Evolutionary conservation across 257 asterid species (phyloP), one percentile per base, ranked within the genome.

Genomic region (Primulina huaijiensis): DNA sequence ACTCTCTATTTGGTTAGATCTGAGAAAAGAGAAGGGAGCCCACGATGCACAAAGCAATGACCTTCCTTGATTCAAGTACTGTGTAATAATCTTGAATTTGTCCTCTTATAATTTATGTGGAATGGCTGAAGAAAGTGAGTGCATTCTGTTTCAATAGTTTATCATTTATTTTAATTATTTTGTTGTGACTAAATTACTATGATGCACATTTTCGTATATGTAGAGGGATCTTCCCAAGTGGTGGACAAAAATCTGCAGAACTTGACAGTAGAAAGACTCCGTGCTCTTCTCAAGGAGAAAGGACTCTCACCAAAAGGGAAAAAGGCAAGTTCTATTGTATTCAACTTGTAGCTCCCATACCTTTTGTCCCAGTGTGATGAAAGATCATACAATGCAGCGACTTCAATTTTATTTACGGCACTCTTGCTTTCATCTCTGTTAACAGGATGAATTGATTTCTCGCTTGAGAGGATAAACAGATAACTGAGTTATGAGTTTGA

Each of bases 301-400:
- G 92, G 95, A 63, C 91, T 92, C 77, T 84, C 90, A 5, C 68
- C 63, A 35, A 86, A 72, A 31, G 97, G 97, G 68, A 87, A 81
- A 74, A 92, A 92, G 89, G 97, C 75, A 78, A 90, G 93, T 72
- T 61, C 37, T 33, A 9, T 14, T 1, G 5, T 50, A 50, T 58
- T 57, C 8, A 8, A 20, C 30, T 57, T 57, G 61, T 57, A 20
- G 61, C 31, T 58, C 14, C 62, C 27, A 8, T 58, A 19, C 31
- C 17, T 57, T 58, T 21, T 2, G 14, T 58, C 31, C 62, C 16
- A 21, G 62, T 9, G 23, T 43, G n/a, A 50, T 50, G 57, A 16
- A 50, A 4, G 7, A 14, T 50, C 21, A 17, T 50, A 6, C 57
- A 20, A 50, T 58, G 62, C 23, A 8, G 33, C 2, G 21, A 50